These are phyloP conservation scores for Rosa lucieae DNA, from an alignment of 306 rosid genomes.

Conservation along the genomic window DNA sequence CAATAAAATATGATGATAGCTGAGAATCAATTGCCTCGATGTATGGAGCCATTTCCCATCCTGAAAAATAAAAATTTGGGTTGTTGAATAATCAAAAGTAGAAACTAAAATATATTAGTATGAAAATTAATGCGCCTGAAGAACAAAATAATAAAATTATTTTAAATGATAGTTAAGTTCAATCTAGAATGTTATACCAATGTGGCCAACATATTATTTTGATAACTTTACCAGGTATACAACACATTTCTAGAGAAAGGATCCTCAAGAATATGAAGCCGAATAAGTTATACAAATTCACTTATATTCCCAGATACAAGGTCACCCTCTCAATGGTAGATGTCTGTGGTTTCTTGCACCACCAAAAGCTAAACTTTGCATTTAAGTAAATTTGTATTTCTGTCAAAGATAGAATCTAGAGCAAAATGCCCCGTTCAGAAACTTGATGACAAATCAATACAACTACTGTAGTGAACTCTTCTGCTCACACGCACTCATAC, in stretches of 20 bases:
- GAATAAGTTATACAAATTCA: not conserved
- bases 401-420: not conserved
- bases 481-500: not conserved
- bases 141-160: not conserved
- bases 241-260: not conserved
- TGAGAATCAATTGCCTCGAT: slow-evolving; percentile 91
- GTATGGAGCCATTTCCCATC: slow-evolving; percentile 99
- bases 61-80: slow-evolving; percentile 45
- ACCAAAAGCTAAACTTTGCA: not conserved
- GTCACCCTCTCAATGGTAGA: not conserved
- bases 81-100: slow-evolving; percentile 13
- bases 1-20: slow-evolving; percentile 55
- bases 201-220: not conserved
- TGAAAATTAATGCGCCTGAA: not conserved
- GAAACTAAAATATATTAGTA: not conserved
- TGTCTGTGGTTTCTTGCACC: not conserved
- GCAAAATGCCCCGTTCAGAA: not conserved
- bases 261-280: not conserved
- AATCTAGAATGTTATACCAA: not conserved
- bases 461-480: not conserved
- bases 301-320: not conserved
- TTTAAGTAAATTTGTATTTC: not conserved
- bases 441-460: not conserved
- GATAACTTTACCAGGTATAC: not conserved
- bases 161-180: not conserved